Evolutionary conservation across 441 rosid species (phyloP), one percentile per base, ranked within the genome.

Genomic region (Adansonia madagascariensis): DNA sequence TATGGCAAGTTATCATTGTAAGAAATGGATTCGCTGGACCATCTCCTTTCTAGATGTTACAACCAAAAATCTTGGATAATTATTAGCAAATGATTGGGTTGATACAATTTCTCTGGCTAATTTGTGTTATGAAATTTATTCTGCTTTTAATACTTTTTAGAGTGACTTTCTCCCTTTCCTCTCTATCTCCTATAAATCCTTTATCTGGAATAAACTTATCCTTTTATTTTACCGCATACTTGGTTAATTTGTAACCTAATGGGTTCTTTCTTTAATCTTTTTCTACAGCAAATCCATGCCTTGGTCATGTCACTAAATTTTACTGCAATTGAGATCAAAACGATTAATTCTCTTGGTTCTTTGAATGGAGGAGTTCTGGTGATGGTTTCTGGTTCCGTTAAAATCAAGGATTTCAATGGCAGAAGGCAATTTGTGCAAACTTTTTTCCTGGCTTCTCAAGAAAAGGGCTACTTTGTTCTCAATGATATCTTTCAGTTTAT

Each of bases 361-460:
- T 89, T 88, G 92, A 82, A 89, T 57, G 90, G 91, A 78, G 96
- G 96, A 65, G 88, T 91, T 2, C 35, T 91, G 60, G 92, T 91
- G 76, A 82, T 80, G 84, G 90, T 91, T 70, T 79, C 91, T 0
- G 96, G 96, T 59, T 82, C 91, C 65, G 91, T 91, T 70, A 90
- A 86, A 65, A 87, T 88, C 0, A 90, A 83, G 77, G 91, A 90
- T 17, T 86, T 75, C 14, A 71, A 15, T 41, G 75, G 80, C 75
- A 80, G 88, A 74, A 88, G 92, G 84, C 81, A 82, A 63, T 91
- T 90, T 65, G 84, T 86, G 82, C 94, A 91, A 81, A 87, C 88
- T 9, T 91, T 91, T 68, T 91, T 91, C 68, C 94, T 91, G 1
- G 96, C 94, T 46, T 94, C 96, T 41, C 96, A 91, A 77, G 89